These are phyloP conservation scores for Groenewaldozyma salmanticensis DNA, from an alignment of 805 yeast species.

Conservation along the genomic window DNA sequence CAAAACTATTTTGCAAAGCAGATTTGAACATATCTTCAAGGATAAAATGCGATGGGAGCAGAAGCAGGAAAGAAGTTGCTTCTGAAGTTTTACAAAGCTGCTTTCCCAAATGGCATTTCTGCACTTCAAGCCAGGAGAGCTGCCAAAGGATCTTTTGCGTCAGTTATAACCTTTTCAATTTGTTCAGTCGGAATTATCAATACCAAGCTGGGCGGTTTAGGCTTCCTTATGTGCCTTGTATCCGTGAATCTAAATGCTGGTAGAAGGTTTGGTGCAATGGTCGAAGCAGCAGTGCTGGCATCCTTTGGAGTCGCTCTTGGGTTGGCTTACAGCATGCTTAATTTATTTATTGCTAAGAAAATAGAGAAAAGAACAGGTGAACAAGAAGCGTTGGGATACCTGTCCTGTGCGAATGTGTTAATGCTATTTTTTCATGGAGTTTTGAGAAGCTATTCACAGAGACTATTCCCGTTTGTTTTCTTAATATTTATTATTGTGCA, in stretches of 20 bases:
- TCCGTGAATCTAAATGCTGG: slow-evolving; percentile 44
- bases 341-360: slow-evolving; percentile 33
- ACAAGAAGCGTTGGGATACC: slow-evolving; percentile 33
- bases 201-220: slow-evolving; percentile 30
- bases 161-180: slow-evolving; percentile 31
- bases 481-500: slow-evolving; percentile 42
- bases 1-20: no score
- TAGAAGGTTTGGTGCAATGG: slow-evolving; percentile 38
- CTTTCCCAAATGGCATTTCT: slow-evolving; percentile 12
- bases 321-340: slow-evolving; percentile 33
- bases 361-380: slow-evolving; percentile 25
- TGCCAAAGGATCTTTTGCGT: slow-evolving; percentile 11
- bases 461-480: slow-evolving; percentile 38
- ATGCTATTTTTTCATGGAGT: slow-evolving; percentile 42
- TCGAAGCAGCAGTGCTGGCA: slow-evolving; percentile 35
- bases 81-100: no score
- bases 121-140: slow-evolving; percentile 9
- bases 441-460: slow-evolving; percentile 39
- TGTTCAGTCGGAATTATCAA: slow-evolving; percentile 32
- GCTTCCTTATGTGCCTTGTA: slow-evolving; percentile 37
- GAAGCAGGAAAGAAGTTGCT: no score
- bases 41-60: no score
- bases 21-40: no score
- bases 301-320: slow-evolving; percentile 35
- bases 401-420: slow-evolving; percentile 36